These are phyloP conservation scores for Trichoderma koningii DNA, from an alignment of 2,329 filamentous ascomycete species.

Conservation along the genomic window DNA sequence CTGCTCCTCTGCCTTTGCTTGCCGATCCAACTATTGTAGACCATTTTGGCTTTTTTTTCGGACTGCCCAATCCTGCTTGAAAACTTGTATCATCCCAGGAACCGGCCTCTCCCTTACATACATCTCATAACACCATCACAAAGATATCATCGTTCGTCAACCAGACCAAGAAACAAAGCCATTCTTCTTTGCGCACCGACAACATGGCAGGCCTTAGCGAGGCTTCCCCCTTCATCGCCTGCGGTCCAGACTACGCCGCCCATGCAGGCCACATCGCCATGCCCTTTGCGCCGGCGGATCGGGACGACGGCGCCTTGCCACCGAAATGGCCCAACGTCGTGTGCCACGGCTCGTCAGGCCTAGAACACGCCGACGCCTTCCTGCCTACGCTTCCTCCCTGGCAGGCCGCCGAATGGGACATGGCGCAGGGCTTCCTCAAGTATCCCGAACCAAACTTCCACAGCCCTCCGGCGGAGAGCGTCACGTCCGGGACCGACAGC, in stretches of 20 bases:
- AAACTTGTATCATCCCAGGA: neutral
- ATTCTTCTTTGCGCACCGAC: neutral
- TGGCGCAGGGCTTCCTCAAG: constrained; percentile 13
- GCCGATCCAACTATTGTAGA: neutral
- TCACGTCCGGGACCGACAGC: neutral
- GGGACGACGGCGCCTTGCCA: constrained; percentile 21
- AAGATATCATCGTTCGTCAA: neutral
- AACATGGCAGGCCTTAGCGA: constrained; percentile 15
- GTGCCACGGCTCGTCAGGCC: constrained; percentile 1
- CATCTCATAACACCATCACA: no score
- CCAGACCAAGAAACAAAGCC: neutral
- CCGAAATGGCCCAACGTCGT: constrained; percentile 9
- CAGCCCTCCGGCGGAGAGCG: neutral
- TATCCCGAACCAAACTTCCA: neutral
- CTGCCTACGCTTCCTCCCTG: constrained; percentile 1
- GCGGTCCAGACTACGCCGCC: constrained; percentile 16
- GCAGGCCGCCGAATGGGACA: constrained; percentile 10
- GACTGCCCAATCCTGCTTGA: neutral
- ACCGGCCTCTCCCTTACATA: neutral
- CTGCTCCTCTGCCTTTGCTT: no score
- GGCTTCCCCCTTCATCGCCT: constrained; percentile 9
- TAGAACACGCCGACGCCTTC: neutral
- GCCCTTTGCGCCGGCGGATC: constrained; percentile 14
- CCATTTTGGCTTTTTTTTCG: neutral
- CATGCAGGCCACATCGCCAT: constrained; percentile 12